Evolutionary conservation across 208 protist genomes (phyloP), one percentile per base, ranked within the genome.

Genomic region (Trypanosoma cruzi): DNA sequence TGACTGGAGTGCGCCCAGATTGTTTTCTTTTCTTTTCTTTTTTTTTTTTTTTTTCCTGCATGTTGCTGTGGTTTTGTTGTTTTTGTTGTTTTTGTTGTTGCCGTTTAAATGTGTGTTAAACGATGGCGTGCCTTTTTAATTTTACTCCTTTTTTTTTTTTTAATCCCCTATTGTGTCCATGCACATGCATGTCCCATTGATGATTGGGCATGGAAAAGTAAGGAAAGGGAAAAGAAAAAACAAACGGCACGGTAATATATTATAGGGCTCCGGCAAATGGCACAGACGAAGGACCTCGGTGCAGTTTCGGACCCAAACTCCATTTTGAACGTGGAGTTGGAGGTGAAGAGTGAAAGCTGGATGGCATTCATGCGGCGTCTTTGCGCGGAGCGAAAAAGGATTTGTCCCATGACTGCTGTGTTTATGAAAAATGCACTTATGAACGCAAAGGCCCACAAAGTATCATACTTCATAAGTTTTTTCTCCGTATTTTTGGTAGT

Each of bases 401-500:
- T 74, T 16, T 44, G 77, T 3, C 42, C 52, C 11, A 40, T 68
- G 13, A 28, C 81, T 4, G 49, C 46, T 11, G 29, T 85, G 26
- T 86, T 85, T 71, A 7, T 85, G 5, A 55, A 69, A 24, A 24
- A 89, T 40, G 57, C 83, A 11, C 34, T 50, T 22, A 54, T 64
- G 0, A 79, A 89, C 49, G 62, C 69, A 1, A 49, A 54, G 49
- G 34, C 57, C 4, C 76, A 83, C 22, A 86, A 86, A 58, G 68
- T 56, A 0, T 73, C 73, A 5, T 93, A 81, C 54, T 53, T 34
- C 36, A 71, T 95, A 13, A 87, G 83, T 55, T 92, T 88, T 59
- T 79, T 75, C 59, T 87, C 85, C 0, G 75, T 88, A 10, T 84
- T 79, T 49, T 59, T 85, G 20, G 87, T 93, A 0, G 87, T 95